Conservation (phyloP, 257 asterid species). For the Salvia rosmarinus region DNA sequence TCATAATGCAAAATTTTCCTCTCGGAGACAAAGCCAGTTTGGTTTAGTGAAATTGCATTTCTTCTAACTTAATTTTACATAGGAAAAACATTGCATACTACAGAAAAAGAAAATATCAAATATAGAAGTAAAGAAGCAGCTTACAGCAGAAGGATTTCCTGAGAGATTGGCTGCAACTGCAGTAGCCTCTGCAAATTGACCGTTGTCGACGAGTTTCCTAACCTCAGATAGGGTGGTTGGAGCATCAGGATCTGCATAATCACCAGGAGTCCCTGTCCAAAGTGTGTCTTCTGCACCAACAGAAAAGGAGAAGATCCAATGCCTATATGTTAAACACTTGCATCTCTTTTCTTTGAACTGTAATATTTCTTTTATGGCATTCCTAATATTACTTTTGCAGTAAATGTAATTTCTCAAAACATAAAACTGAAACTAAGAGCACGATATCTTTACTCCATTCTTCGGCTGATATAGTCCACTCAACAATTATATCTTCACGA, state of each 20-base stretch:
- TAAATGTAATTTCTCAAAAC: no score
- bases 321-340: background rate
- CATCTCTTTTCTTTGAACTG: background rate
- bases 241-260: conserved; percentile 55
- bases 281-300: conserved; percentile 75
- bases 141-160: conserved; percentile 57
- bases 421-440: background rate
- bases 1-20: background rate
- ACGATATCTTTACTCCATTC: no score
- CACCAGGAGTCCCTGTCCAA: conserved; percentile 78
- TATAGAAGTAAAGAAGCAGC: conserved; percentile 26
- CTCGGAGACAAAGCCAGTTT: background rate
- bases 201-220: conserved; percentile 62
- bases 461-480: conserved; percentile 1
- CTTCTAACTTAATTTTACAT: background rate
- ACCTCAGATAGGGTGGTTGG: conserved; percentile 53
- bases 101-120: background rate
- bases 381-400: no score
- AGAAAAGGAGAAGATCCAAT: conserved; percentile 16
- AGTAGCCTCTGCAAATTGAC: conserved; percentile 66
- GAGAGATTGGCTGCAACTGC: conserved; percentile 53
- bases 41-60: background rate
- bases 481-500: background rate
- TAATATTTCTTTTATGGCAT: conserved; percentile 6
- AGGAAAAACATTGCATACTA: background rate